Conservation (phyloP, 805 yeast species). For the Candida pseudofarinosa region DNA sequence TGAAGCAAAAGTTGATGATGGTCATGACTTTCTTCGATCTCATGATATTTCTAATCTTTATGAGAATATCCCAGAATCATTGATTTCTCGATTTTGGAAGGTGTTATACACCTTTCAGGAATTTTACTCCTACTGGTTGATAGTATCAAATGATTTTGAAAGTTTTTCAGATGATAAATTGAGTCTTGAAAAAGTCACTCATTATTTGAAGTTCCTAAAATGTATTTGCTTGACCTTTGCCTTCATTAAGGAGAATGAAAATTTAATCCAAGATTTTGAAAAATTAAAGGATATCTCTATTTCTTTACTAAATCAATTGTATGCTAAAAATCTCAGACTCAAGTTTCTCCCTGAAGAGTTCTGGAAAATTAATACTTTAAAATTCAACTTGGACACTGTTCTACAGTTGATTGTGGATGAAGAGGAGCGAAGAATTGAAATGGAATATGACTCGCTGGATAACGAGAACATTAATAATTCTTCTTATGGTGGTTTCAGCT, state of each 20-base stretch:
- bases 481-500: not conserved
- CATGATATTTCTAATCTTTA: conserved; percentile 9
- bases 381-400: conserved; percentile 33
- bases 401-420: conserved; percentile 37
- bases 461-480: conserved; percentile 4
- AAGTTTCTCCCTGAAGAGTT: conserved; percentile 44
- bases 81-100: conserved; percentile 24
- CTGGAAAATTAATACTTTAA: conserved; percentile 46
- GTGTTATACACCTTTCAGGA: conserved; percentile 52
- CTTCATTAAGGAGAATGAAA: conserved; percentile 26
- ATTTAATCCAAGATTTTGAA: conserved; percentile 7
- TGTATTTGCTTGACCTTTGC: conserved; percentile 47
- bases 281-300: conserved; percentile 36
- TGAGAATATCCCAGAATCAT: not conserved
- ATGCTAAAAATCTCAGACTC: conserved; percentile 62
- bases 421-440: conserved; percentile 29
- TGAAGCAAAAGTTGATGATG: conserved; percentile 1
- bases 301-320: conserved; percentile 59
- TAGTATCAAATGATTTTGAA: conserved; percentile 64
- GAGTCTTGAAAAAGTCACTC: conserved; percentile 30
- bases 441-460: conserved; percentile 10
- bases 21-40: conserved; percentile 11
- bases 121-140: conserved; percentile 60
- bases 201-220: conserved; percentile 47
- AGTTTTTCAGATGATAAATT: conserved; percentile 44